Percentiles rank a stretch among this genome's conserved stretches.
These are phyloP conservation scores for Rhodotorula sp. DNA, from an alignment of 1,284 basidiomycete species.

Conservation along the genomic window DNA sequence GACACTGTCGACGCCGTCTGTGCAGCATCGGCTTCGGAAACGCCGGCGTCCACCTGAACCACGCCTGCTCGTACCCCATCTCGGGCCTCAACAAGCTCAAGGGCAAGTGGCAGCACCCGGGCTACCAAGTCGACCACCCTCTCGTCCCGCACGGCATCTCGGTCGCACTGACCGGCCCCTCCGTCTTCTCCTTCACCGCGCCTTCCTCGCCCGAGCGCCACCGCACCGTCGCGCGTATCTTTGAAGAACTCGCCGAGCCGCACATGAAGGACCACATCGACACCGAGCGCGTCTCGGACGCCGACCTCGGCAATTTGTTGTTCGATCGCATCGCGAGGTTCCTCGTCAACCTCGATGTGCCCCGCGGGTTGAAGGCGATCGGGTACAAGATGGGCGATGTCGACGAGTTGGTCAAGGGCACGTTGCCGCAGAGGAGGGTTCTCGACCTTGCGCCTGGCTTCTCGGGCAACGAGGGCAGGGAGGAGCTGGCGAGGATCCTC, in stretches of 20 bases:
- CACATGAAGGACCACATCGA: constrained; percentile 55
- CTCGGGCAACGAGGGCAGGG: constrained; percentile 33
- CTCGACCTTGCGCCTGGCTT: constrained; percentile 72
- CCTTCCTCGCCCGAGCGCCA: constrained; percentile 88
- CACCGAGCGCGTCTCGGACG: constrained; percentile 67
- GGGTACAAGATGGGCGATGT: constrained; percentile 53
- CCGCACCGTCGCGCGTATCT: constrained; percentile 81
- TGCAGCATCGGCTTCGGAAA: constrained; percentile 12
- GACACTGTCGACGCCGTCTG: too few species aligned
- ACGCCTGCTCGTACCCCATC: constrained; percentile 53
- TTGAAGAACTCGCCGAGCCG: constrained; percentile 61
- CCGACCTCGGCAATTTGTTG: constrained; percentile 74
- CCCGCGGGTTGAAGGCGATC: constrained; percentile 79
- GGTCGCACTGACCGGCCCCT: constrained; percentile 83
- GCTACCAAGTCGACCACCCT: constrained; percentile 68
- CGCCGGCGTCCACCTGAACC: constrained; percentile 15
- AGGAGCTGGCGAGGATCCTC: constrained; percentile 36
- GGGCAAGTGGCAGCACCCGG: constrained; percentile 58
- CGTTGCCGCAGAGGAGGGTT: constrained; percentile 81
- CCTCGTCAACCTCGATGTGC: constrained; percentile 80
- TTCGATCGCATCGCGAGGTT: constrained; percentile 89
- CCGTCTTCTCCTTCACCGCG: constrained; percentile 89
- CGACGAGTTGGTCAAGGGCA: constrained; percentile 70
- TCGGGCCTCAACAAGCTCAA: constrained; percentile 77
- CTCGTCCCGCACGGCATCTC: constrained; percentile 72